Evolutionary conservation across 371 early-diverging fungal genomes (phyloP), one percentile per base, ranked within the genome.

Genomic region (Mortierella sp.): DNA sequence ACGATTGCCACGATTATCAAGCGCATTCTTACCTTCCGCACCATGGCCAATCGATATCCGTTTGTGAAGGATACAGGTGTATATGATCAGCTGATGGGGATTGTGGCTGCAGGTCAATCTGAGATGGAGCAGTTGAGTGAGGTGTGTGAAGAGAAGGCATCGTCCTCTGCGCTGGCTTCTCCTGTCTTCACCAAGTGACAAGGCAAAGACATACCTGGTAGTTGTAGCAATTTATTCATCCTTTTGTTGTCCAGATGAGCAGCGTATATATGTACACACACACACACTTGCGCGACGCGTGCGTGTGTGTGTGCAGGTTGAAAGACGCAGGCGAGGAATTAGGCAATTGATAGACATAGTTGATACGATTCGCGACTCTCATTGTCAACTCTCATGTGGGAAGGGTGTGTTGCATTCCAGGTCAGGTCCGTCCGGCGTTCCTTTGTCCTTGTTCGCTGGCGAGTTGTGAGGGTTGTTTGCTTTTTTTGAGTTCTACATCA

Each of bases 1-100:
- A 87, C 84, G 19, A 86, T 83, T 9, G 89, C 90, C 3, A 86
- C 83, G 9, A 81, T 89, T 25, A 85, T 89, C 73, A 87, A 87
- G 53, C 82, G 88, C 5, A 83, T 90, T 17, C 57, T 88, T 29
- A 81, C 88, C 0, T 89, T 88, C 60, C 86, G 85, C 53, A 80
- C 76, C 19, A 60, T 90, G 60, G 84, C 89, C 0, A 67, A 67
- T 22, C 78, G 86, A 12, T 90, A 88, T 45, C 82, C 85, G 12
- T 88, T 90, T 76, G 80, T 74, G n/a, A 57, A 57, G 24, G 81
- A 87, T 28, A 31, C 66, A 9, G 70, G 78, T n/a, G 53, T 90
- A 17, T 81, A 80, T 59, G 57, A 60, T 7, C 63, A 47, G 19
- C 27, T 76, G 49, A 51, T 57, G 48, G 49, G 60, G 21, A 63